phyloP scores from a whole-genome alignment of 495 filamentous ascomycete genomes.

The Penicillium verhagenii region DNA sequence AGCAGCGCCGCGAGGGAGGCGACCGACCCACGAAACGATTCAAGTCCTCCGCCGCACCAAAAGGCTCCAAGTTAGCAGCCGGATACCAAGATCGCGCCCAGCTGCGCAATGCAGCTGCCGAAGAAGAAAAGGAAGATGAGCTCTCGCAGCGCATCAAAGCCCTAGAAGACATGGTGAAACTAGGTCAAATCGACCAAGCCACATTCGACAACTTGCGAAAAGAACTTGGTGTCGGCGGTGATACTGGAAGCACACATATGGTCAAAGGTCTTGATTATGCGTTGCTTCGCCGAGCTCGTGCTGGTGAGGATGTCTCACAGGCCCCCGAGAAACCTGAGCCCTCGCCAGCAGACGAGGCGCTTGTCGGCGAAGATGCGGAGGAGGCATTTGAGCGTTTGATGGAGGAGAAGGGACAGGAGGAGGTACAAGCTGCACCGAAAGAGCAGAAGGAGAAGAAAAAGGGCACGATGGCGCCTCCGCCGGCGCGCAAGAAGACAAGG shows the following conservation, averaged over 20 bases:
- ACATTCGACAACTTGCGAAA: constrained; percentile 70
- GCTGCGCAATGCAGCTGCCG: constrained; percentile 31
- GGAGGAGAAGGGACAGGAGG: constrained; percentile 60
- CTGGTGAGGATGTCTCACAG: constrained; percentile 65
- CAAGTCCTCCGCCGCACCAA: constrained; percentile 74
- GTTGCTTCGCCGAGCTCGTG: constrained; percentile 69
- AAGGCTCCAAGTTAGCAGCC: constrained; percentile 72
- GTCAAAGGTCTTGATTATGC: constrained; percentile 90
- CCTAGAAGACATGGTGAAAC: constrained; percentile 78
- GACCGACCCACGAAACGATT: constrained; percentile 62
- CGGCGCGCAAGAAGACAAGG: constrained; percentile 66
- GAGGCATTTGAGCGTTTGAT: constrained; percentile 71
- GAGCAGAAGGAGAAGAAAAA: constrained; percentile 69
- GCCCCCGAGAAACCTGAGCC: constrained; percentile 20
- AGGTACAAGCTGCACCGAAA: constrained; percentile 39
- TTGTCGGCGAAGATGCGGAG: constrained; percentile 55
- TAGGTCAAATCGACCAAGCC: constrained; percentile 72
- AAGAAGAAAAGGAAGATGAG: constrained; percentile 40
- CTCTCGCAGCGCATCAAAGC: constrained; percentile 68
- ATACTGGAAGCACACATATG: constrained; percentile 74
- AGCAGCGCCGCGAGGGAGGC: constrained; percentile 58
- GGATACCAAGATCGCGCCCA: constrained; percentile 88
- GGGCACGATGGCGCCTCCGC: constrained; percentile 68
- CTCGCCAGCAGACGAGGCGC: constrained; percentile 1
- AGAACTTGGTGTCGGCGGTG: constrained; percentile 77